Conservation (phyloP, 169 alveolate species). For the Plasmodium falciparum region DNA sequence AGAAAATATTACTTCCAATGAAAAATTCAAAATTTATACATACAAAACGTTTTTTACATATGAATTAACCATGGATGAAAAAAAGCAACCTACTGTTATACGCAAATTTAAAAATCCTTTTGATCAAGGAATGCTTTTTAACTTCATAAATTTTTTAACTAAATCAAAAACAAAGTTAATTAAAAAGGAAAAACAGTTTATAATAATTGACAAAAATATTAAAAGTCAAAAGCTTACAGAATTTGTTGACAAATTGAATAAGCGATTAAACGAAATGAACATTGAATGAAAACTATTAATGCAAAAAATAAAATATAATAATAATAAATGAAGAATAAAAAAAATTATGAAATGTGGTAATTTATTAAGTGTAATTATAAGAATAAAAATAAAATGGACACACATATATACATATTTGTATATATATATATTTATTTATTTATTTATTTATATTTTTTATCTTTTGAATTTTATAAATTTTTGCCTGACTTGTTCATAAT, state of each 20-base stretch:
- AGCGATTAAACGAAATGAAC: background rate
- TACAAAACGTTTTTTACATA: constrained; percentile 41
- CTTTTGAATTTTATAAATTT: background rate
- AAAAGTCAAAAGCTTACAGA: constrained; percentile 11
- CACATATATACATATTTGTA: background rate
- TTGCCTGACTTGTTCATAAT: background rate
- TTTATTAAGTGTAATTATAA: background rate
- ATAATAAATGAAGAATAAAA: background rate
- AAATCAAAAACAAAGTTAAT: constrained; percentile 29
- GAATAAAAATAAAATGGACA: background rate
- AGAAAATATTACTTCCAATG: constrained; percentile 72
- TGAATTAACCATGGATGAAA: constrained; percentile 35
- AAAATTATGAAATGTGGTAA: background rate
- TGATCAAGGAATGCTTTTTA: constrained; percentile 29
- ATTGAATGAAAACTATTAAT: background rate
- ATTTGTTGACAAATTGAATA: constrained; percentile 51
- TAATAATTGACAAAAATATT: constrained; percentile 19
- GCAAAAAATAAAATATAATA: background rate
- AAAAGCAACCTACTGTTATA: constrained; percentile 50
- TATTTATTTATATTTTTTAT: background rate
- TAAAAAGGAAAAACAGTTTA: constrained; percentile 12
- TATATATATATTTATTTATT: background rate
- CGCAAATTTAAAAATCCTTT: constrained; percentile 62
- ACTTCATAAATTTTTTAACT: constrained; percentile 36
- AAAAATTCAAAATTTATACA: constrained; percentile 45